A percentile compares a stretch with the other conserved stretches of the same genome.
Conservation (phyloP, 2,329 filamentous ascomycete species). For the Lecanicillium sp. region DNA sequence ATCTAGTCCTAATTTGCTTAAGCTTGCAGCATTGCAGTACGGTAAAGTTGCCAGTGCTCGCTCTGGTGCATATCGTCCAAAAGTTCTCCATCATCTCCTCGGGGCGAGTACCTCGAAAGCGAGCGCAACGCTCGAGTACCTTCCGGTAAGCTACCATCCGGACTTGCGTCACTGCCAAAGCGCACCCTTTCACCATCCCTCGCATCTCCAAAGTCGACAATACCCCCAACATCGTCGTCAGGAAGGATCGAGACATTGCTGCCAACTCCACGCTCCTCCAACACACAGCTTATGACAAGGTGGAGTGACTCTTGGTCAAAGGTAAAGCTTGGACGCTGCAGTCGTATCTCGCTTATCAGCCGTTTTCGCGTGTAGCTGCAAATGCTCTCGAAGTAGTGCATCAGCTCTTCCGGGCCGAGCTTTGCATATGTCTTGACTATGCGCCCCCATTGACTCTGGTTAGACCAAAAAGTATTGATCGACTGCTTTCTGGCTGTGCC, state of each 20-base stretch:
- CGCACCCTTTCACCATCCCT: conserved; percentile 22
- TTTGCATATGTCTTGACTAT: conserved; percentile 39
- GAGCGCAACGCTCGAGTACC: conserved; percentile 20
- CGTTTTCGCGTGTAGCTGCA: conserved; percentile 36
- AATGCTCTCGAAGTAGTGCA: conserved; percentile 38
- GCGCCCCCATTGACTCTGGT: conserved; percentile 27
- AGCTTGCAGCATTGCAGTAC: too few relatives aligned
- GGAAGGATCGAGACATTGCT: conserved; percentile 22
- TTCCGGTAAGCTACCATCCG: conserved; percentile 25
- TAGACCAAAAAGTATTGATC: conserved; percentile 24
- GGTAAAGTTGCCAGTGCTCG: too few relatives aligned
- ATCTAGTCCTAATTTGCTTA: too few relatives aligned
- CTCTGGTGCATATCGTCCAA: conserved; percentile 17
- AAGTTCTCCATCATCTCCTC: conserved; percentile 29
- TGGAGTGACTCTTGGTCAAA: conserved; percentile 37
- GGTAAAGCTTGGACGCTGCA: conserved; percentile 32
- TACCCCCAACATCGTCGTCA: conserved; percentile 27
- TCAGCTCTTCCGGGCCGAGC: conserved; percentile 39
- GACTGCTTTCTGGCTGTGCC: conserved; percentile 20
- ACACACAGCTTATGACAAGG: conserved; percentile 26
- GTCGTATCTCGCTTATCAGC: conserved; percentile 32
- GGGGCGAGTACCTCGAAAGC: conserved; percentile 28
- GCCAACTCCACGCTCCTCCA: conserved; percentile 29
- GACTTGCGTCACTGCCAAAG: conserved; percentile 26
- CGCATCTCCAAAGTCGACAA: conserved; percentile 32